Base-by-base conservation (phyloP, 352 stramenopile genomes). In the Thraustochytrium striatum region DNA sequence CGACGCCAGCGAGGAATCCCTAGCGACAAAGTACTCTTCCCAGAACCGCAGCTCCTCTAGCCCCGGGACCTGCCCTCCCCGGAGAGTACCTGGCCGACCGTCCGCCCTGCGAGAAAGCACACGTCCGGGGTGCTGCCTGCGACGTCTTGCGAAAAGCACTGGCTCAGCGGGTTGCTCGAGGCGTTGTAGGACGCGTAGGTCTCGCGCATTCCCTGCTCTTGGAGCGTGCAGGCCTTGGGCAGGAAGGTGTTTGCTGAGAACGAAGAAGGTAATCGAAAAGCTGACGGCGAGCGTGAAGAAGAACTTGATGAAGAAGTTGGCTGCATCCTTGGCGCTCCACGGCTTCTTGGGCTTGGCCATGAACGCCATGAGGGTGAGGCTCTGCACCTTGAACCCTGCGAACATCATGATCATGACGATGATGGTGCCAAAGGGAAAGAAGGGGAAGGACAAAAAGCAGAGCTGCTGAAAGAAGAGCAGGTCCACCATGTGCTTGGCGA, bases 291-390 rank as follows among this genome's bases (percentile, higher is more conserved):
- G 84, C 0, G 88, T 91, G 58, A 86, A 88, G 84, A 91, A 93
- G 59, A 92, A 91, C 82, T 93, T 93, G 83, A 93, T 89, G 83
- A 93, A 93, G 57, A 92, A 93, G 78, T 82, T 89, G 25, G 87
- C 89, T 0, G 88, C 88, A 59, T 91, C 88, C 55, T 90, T 91
- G 5, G 89, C 89, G 35, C 83, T 89, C 88, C 88, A 92, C 1
- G 87, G 88, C 35, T 70, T 90, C 9, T 82, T 84, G 16, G 89
- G 87, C 43, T 93, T 93, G 70, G 88, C 89, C 69, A 92, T 87
- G 13, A 91, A 87, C 35, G 84, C 87, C 82, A 87, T 87, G 35
- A 93, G 82, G n/a, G 89, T 86, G 21, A 87, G 55, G 72, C 90
- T 89, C 79, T 93, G 87, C n/a, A 91, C 89, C 79, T 93, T 91